Evolutionary conservation across 805 yeast species (phyloP).

Genomic region (Kregervanrija pseudodelftensis): DNA sequence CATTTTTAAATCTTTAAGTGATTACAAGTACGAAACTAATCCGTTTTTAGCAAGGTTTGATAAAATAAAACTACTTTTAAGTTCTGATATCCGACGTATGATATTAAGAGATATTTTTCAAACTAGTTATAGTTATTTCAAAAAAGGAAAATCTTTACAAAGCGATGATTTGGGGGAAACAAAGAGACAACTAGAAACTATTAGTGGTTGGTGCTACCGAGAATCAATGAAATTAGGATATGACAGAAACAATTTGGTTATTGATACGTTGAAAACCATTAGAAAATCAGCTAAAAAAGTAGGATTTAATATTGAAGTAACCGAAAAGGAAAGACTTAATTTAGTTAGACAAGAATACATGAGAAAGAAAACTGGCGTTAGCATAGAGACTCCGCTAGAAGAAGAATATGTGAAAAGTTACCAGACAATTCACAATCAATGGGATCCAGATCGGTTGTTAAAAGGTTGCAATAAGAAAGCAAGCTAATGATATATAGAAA

Average conservation of each 20-base stretch:
- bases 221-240: slow-evolving; percentile 13
- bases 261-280: slow-evolving; percentile 17
- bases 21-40: slow-evolving; percentile 15
- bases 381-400: too few species aligned
- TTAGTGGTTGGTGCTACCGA: slow-evolving; percentile 20
- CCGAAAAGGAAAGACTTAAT: background rate
- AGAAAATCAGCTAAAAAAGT: slow-evolving; percentile 9
- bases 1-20: slow-evolving; percentile 11
- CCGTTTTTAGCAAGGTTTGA: slow-evolving; percentile 23
- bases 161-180: slow-evolving; percentile 9
- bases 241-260: slow-evolving; percentile 1
- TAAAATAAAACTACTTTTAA: slow-evolving; percentile 17
- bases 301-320: slow-evolving; percentile 7
- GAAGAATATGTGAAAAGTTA: too few species aligned
- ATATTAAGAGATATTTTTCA: slow-evolving; percentile 24
- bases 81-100: slow-evolving; percentile 11
- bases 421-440: too few species aligned
- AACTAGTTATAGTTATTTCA: slow-evolving; percentile 14
- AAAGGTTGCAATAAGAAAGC: too few species aligned
- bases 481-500: too few species aligned
- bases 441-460: too few species aligned
- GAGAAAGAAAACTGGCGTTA: background rate
- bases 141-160: slow-evolving; percentile 7
- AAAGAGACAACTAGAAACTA: slow-evolving; percentile 7
- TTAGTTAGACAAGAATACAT: background rate